Evolutionary conservation across 2,329 filamentous ascomycete genomes (phyloP).

Genomic region (Neonectria punicea): DNA sequence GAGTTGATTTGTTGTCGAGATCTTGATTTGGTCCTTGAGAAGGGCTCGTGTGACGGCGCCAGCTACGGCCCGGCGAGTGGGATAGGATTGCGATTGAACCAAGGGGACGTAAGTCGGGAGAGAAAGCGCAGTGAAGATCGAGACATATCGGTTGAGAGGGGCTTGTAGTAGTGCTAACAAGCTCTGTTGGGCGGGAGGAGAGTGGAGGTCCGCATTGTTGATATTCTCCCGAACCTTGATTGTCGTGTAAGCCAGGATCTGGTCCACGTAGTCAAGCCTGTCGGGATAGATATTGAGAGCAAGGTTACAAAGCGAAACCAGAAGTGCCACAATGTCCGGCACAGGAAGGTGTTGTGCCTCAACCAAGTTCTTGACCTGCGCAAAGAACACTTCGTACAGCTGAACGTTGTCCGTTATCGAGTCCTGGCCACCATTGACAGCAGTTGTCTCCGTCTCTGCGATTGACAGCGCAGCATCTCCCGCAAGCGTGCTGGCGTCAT

Average conservation of each 20-base stretch:
- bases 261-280: constrained; percentile 92
- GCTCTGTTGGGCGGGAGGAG: constrained; percentile 85
- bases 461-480: constrained; percentile 52
- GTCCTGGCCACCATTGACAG: constrained; percentile 58
- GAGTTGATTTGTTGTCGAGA: constrained; percentile 81
- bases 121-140: constrained; percentile 94
- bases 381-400: constrained; percentile 97
- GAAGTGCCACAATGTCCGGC: constrained; percentile 90
- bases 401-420: constrained; percentile 74
- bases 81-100: constrained; percentile 90
- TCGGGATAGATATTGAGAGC: constrained; percentile 97
- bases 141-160: constrained; percentile 88
- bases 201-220: constrained; percentile 96
- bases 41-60: constrained; percentile 86
- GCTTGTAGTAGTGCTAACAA: constrained; percentile 90
- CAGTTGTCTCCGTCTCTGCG: constrained; percentile 59
- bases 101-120: constrained; percentile 92
- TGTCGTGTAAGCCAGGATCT: constrained; percentile 89
- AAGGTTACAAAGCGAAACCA: constrained; percentile 94
- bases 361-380: constrained; percentile 93
- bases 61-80: constrained; percentile 89
- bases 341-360: constrained; percentile 91
- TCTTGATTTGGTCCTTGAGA: constrained; percentile 83
- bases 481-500: constrained; percentile 45
- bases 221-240: constrained; percentile 88